These are phyloP conservation scores for Metarhizium anisopliae DNA, from an alignment of 2,329 filamentous ascomycete genomes.

Conservation along the genomic window DNA sequence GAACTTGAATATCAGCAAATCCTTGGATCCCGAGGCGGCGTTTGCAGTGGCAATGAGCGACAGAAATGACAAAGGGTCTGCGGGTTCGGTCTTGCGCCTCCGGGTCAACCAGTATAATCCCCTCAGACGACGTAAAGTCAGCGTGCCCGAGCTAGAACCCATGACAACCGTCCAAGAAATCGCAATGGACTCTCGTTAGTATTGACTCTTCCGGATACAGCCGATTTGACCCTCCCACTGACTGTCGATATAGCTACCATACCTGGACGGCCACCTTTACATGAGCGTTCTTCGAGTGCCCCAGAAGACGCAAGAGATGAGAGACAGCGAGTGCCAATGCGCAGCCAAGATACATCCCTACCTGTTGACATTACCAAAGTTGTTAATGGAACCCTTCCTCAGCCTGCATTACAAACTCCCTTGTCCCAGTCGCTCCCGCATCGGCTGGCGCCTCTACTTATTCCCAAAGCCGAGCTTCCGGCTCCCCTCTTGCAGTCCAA, in stretches of 20 bases:
- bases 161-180: conserved; percentile 62
- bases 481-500: conserved; percentile 19
- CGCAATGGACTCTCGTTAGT: conserved; percentile 63
- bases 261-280: conserved; percentile 53
- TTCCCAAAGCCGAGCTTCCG: conserved; percentile 27
- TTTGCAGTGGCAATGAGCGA: conserved; percentile 33
- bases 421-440: conserved; percentile 35
- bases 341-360: not conserved
- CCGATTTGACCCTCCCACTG: conserved; percentile 10
- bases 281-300: conserved; percentile 57
- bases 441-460: conserved; percentile 45
- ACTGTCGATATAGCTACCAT: conserved; percentile 46
- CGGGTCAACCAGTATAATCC: conserved; percentile 50
- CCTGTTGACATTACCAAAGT: conserved; percentile 14
- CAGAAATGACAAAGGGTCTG: conserved; percentile 29
- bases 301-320: conserved; percentile 22
- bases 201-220: not conserved
- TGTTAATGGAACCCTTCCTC: conserved; percentile 16
- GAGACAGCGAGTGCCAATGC: conserved; percentile 7
- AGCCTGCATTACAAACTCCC: conserved; percentile 22
- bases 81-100: conserved; percentile 32
- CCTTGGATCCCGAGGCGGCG: conserved; percentile 41
- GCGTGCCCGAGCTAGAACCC: conserved; percentile 54
- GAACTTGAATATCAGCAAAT: conserved; percentile 31
- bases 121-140: conserved; percentile 51